Conservation (phyloP, 1,139 yeast species). For the Yamadazyma atlantica region DNA sequence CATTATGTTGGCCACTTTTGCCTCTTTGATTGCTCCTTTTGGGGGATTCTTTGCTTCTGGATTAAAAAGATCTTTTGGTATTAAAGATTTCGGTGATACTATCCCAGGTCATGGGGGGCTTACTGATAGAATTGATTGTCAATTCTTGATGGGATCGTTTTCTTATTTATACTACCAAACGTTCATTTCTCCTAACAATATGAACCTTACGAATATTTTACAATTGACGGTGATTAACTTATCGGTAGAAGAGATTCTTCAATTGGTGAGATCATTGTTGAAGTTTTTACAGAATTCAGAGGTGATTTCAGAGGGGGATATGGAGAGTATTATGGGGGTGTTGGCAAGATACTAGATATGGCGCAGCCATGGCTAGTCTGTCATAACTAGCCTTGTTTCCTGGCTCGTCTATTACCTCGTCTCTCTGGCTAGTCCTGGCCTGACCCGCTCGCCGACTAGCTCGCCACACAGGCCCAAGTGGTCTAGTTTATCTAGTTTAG, state of each 20-base stretch:
- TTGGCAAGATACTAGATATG: constrained; percentile 17
- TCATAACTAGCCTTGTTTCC: too few species aligned
- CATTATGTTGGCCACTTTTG: constrained; percentile 84
- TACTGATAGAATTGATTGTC: constrained; percentile 97
- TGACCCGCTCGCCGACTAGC: too few species aligned
- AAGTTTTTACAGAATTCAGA: constrained; percentile 63
- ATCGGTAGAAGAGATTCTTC: constrained; percentile 62
- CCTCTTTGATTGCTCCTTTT: constrained; percentile 95
- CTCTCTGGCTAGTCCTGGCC: too few species aligned
- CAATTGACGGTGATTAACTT: constrained; percentile 77
- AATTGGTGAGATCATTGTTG: constrained; percentile 60
- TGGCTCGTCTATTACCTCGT: too few species aligned
- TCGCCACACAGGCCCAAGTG: too few species aligned
- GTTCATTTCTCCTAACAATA: constrained; percentile 72
- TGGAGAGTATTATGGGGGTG: constrained; percentile 25
- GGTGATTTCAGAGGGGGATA: constrained; percentile 35
- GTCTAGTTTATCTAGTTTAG: not conserved
- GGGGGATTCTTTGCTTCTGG: constrained; percentile 99
- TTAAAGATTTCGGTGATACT: constrained; percentile 44
- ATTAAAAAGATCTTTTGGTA: constrained; percentile 93
- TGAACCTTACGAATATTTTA: constrained; percentile 69
- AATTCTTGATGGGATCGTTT: constrained; percentile 95
- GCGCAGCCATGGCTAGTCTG: not conserved
- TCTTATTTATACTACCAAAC: constrained; percentile 91
- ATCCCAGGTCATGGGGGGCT: constrained; percentile 92